Conservation (phyloP, 345 rosid species). For the Arabis alpina region DNA sequence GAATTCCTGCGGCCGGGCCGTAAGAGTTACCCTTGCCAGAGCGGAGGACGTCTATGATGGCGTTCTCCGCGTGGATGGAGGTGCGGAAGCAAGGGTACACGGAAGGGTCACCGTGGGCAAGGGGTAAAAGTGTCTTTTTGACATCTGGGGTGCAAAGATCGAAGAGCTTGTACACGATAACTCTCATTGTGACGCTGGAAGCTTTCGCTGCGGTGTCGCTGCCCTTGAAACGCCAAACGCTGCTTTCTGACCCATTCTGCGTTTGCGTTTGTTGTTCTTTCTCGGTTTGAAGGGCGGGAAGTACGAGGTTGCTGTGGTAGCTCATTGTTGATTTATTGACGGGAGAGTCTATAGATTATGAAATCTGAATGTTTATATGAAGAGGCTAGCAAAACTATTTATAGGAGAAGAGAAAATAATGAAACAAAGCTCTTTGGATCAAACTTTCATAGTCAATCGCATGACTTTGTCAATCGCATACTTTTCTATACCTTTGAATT, state of each 20-base stretch:
- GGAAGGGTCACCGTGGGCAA: constrained; percentile 78
- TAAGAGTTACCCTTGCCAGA: constrained; percentile 60
- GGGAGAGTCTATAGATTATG: background rate
- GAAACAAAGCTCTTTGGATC: background rate
- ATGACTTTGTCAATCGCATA: constrained; percentile 12
- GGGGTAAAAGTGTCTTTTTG: constrained; percentile 46
- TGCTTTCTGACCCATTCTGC: constrained; percentile 1
- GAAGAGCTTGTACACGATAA: constrained; percentile 39
- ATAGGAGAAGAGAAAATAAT: constrained; percentile 10
- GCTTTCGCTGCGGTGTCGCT: constrained; percentile 39
- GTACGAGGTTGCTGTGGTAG: constrained; percentile 19
- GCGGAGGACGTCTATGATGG: constrained; percentile 50
- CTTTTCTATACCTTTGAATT: constrained; percentile 2
- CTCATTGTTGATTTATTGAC: constrained; percentile 16
- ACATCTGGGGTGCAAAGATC: constrained; percentile 46
- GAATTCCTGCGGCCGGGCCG: constrained; percentile 50
- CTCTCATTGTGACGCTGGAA: constrained; percentile 49
- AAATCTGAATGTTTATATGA: constrained; percentile 13
- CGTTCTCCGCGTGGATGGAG: constrained; percentile 54
- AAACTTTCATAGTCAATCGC: background rate
- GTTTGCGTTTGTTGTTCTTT: constrained; percentile 24
- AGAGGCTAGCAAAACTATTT: background rate
- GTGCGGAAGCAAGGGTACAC: constrained; percentile 61
- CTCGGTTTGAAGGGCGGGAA: constrained; percentile 26
- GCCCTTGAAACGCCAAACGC: constrained; percentile 41